Conservation (phyloP, 2,329 filamentous ascomycete species). For the Fusarium haematococcum region DNA sequence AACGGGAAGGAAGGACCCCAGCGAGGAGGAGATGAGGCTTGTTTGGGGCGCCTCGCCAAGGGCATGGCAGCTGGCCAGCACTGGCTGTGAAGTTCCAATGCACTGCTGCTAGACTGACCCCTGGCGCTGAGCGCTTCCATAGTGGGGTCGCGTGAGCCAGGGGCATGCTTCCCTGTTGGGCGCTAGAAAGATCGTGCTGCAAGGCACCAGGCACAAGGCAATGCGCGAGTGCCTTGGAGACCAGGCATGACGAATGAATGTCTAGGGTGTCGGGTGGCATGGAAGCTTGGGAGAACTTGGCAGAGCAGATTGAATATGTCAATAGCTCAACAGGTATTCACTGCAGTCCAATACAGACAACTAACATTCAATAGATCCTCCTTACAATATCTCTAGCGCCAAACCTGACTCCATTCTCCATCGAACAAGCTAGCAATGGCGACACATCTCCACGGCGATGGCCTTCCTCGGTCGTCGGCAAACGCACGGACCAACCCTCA, state of each 20-base stretch:
- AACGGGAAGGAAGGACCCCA: constrained; percentile 8
- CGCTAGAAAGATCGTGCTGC: constrained; percentile 34
- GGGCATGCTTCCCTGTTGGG: constrained; percentile 15
- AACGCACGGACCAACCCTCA: constrained; percentile 5
- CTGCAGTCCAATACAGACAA: neutral
- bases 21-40: constrained; percentile 42
- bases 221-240: constrained; percentile 19
- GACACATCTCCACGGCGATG: constrained; percentile 1
- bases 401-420: neutral
- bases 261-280: constrained; percentile 17
- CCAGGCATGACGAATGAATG: constrained; percentile 10
- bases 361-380: neutral
- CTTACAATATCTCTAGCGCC: neutral
- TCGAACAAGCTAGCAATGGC: neutral
- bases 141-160: constrained; percentile 4
- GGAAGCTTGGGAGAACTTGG: constrained; percentile 6
- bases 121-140: constrained; percentile 30
- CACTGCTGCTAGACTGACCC: constrained; percentile 30
- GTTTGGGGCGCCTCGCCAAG: constrained; percentile 40
- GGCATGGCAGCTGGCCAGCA: constrained; percentile 25
- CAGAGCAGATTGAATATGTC: neutral
- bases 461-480: constrained; percentile 10
- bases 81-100: constrained; percentile 12
- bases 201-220: constrained; percentile 39
- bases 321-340: neutral